Conservation (phyloP, 345 rosid species). For the Rubroshorea leprosula region DNA sequence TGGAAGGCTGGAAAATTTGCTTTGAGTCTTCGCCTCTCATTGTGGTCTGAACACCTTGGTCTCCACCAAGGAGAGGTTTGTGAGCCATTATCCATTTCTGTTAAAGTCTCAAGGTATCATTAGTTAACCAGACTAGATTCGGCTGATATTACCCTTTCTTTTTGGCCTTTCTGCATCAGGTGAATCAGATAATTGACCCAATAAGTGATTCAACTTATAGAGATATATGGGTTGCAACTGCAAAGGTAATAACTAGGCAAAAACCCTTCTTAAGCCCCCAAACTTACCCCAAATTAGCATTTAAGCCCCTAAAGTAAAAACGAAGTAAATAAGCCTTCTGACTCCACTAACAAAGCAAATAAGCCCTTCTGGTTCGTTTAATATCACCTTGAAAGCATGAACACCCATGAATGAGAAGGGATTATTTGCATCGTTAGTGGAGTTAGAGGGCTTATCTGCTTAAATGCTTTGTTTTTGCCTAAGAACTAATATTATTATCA, state of each 20-base stretch:
- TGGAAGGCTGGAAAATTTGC: slow-evolving; percentile 96
- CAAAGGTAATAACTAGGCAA: slow-evolving; percentile 62
- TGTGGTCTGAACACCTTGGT: slow-evolving; percentile 98
- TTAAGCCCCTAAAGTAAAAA: too few species aligned
- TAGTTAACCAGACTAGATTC: not conserved
- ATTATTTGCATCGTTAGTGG: too few species aligned
- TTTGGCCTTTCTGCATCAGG: slow-evolving; percentile 35
- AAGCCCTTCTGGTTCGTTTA: too few species aligned
- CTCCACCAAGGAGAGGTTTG: slow-evolving; percentile 67
- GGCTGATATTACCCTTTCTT: not conserved
- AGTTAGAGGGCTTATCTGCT: too few species aligned
- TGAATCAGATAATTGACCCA: slow-evolving; percentile 67
- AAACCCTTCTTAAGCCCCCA: too few species aligned
- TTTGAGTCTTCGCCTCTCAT: slow-evolving; percentile 75
- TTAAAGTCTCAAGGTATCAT: not conserved
- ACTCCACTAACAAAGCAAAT: too few species aligned
- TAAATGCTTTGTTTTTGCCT: too few species aligned
- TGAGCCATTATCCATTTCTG: slow-evolving; percentile 8
- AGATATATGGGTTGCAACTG: slow-evolving; percentile 79
- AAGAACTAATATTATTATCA: too few species aligned
- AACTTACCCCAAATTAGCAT: too few species aligned
- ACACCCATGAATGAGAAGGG: too few species aligned
- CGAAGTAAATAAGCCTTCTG: too few species aligned
- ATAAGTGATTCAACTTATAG: slow-evolving; percentile 80
- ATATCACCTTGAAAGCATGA: too few species aligned